Percentiles rank a stretch among this genome's conserved stretches.
Conservation (phyloP, 1,284 basidiomycete species). For the Cutaneotrichosporon spelunceum region DNA sequence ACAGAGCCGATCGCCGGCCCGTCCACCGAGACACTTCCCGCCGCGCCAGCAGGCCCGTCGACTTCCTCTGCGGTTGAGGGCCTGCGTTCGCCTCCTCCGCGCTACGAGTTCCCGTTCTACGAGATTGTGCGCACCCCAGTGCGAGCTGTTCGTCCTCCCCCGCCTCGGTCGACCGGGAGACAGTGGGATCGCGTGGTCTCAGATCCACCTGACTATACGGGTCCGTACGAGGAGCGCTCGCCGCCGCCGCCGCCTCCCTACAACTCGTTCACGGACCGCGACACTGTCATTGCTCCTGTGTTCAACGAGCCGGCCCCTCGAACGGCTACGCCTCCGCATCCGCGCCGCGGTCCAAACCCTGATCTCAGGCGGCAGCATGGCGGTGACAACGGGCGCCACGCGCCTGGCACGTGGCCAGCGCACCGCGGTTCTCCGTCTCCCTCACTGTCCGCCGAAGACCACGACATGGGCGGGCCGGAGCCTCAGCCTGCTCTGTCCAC, state of each 20-base stretch:
- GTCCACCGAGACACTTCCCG: neutral
- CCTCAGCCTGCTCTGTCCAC: neutral
- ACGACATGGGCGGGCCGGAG: neutral
- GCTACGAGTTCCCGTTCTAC: conserved; percentile 21
- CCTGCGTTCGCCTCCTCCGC: conserved; percentile 10
- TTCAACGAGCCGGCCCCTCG: neutral
- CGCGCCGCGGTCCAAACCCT: too few species aligned
- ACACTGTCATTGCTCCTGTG: neutral
- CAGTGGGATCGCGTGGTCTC: neutral
- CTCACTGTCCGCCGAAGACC: neutral
- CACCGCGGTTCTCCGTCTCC: too few species aligned
- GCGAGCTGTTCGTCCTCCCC: neutral
- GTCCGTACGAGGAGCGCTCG: neutral
- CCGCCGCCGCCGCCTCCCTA: neutral
- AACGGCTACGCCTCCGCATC: neutral
- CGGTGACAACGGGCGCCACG: neutral
- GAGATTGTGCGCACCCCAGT: conserved; percentile 12
- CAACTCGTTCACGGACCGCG: neutral
- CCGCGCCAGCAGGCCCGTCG: neutral
- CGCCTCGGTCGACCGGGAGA: neutral
- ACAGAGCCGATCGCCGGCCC: neutral
- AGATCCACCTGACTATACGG: neutral
- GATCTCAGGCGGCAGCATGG: neutral
- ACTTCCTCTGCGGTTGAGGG: neutral
- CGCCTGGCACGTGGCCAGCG: neutral